A percentile compares a stretch with the other conserved stretches of the same genome.
Evolutionary conservation across 1,284 basidiomycete species (phyloP).

Genomic region (Apiotrichum gamsii): DNA sequence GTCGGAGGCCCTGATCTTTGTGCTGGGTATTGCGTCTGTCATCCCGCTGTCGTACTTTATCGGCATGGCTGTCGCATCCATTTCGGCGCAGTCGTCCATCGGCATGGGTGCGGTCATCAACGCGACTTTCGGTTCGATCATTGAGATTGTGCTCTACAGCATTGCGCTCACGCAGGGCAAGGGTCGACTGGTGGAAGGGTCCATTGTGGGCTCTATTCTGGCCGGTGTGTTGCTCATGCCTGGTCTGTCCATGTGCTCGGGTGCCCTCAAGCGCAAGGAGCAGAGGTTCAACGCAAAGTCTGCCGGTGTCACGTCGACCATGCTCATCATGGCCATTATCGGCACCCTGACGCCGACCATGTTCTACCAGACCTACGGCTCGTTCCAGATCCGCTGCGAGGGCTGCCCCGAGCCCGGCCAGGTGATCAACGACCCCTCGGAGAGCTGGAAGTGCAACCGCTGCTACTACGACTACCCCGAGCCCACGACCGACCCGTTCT

Average conservation of each 20-base stretch:
- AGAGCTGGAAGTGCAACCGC: conserved; percentile 77
- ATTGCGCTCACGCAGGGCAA: conserved; percentile 85
- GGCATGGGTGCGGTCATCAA: conserved; percentile 99
- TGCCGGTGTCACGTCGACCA: conserved; percentile 96
- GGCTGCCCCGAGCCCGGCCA: conserved; percentile 62
- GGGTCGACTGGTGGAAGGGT: conserved; percentile 91
- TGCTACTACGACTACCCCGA: conserved; percentile 96
- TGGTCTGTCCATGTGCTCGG: conserved; percentile 93
- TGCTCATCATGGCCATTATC: conserved; percentile 99
- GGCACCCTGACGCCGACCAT: conserved; percentile 91
- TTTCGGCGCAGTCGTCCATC: conserved; percentile 94
- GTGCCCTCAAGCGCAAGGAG: conserved; percentile 85
- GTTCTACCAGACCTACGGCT: conserved; percentile 96
- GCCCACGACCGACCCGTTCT: conserved; percentile 89
- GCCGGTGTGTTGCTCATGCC: conserved; percentile 97
- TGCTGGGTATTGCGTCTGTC: conserved; percentile 79
- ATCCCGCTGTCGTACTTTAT: conserved; percentile 99
- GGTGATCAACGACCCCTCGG: conserved; percentile 34
- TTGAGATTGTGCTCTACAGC: conserved; percentile 90
- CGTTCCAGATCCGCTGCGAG: conserved; percentile 90
- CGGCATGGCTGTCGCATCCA: conserved; percentile 98
- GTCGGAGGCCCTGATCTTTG: conserved; percentile 73
- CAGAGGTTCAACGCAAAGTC: conserved; percentile 97
- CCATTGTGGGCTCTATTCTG: conserved; percentile 86
- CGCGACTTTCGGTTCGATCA: conserved; percentile 95